Percentiles rank a stretch among this genome's conserved stretches.
These are phyloP conservation scores for Mycena rebaudengoi DNA, from an alignment of 768 basidiomycete species.

Conservation along the genomic window DNA sequence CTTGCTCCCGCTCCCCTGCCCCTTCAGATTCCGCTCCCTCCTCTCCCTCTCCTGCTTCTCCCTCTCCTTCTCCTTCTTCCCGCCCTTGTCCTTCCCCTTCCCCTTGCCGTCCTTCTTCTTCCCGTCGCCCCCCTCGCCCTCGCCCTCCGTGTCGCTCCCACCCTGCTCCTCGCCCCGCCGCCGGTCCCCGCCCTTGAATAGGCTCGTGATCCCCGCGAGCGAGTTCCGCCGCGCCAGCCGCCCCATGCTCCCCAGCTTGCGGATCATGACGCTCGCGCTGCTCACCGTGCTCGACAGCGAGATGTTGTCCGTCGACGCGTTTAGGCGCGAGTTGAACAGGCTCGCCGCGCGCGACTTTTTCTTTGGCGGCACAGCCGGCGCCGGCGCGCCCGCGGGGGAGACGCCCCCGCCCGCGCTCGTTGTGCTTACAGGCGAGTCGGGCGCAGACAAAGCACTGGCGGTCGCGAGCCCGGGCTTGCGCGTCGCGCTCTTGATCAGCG, in stretches of 20 bases:
- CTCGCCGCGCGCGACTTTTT: constrained; percentile 77
- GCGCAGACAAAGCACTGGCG: no score
- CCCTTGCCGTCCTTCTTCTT: constrained; percentile 50
- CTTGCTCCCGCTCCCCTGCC: constrained; percentile 58
- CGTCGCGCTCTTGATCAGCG: constrained; percentile 38
- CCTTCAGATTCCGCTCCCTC: constrained; percentile 52
- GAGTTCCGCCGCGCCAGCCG: constrained; percentile 90
- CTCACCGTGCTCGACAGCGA: constrained; percentile 94
- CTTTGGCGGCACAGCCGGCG: constrained; percentile 54
- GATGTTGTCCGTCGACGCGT: constrained; percentile 93
- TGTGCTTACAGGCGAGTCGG: constrained; percentile 38
- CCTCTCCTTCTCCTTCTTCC: constrained; percentile 82
- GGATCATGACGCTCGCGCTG: constrained; percentile 94
- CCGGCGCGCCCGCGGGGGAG: constrained; percentile 8
- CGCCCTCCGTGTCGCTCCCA: constrained; percentile 47
- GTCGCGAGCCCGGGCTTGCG: constrained; percentile 31
- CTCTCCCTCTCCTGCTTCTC: constrained; percentile 62
- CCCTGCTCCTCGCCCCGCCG: constrained; percentile 57
- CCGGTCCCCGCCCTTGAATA: constrained; percentile 89
- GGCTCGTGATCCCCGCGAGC: constrained; percentile 87
- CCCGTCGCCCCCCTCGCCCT: constrained; percentile 50
- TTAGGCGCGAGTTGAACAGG: constrained; percentile 88
- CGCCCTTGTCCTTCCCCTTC: constrained; percentile 71
- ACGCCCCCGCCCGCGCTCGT: constrained; percentile 31
- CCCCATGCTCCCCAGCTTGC: constrained; percentile 92